These are phyloP conservation scores for Bromus sterilis DNA, from an alignment of 176 grass and related monocot genomes.

Conservation along the genomic window DNA sequence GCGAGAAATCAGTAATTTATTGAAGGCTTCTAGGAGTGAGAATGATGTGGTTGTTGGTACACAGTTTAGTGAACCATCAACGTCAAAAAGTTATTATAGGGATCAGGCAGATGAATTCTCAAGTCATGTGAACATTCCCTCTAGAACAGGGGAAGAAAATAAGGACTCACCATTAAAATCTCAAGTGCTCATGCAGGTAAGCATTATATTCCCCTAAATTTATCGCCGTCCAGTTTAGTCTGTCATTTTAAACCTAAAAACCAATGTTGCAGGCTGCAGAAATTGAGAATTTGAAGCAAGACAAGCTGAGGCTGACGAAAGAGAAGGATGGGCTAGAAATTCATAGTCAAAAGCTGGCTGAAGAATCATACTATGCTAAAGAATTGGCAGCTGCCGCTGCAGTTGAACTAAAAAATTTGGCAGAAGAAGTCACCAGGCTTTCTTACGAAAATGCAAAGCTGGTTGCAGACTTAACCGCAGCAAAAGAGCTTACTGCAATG, in stretches of 20 bases:
- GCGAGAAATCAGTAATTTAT: conserved; percentile 49
- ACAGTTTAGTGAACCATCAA: conserved; percentile 45
- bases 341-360: conserved; percentile 79
- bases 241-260: conserved; percentile 1
- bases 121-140: conserved; percentile 17
- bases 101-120: conserved; percentile 32
- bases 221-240: not conserved
- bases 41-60: conserved; percentile 14
- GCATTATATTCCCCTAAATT: not conserved
- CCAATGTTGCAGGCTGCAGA: conserved; percentile 48
- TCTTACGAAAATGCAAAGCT: conserved; percentile 91
- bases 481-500: conserved; percentile 43
- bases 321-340: conserved; percentile 89
- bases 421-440: conserved; percentile 97
- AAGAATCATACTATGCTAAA: conserved; percentile 93
- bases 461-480: conserved; percentile 38
- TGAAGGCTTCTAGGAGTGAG: conserved; percentile 35
- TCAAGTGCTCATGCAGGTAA: conserved; percentile 82
- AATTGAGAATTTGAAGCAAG: conserved; percentile 94
- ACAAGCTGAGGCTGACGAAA: conserved; percentile 65
- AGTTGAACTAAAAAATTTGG: conserved; percentile 87
- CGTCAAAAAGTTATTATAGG: conserved; percentile 15
- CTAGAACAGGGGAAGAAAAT: conserved; percentile 33
- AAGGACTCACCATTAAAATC: conserved; percentile 55
- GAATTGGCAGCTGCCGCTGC: conserved; percentile 95